Evolutionary conservation across 768 basidiomycete genomes (phyloP), one percentile per base, ranked within the genome.

Genomic region (Lyophyllum atratum): DNA sequence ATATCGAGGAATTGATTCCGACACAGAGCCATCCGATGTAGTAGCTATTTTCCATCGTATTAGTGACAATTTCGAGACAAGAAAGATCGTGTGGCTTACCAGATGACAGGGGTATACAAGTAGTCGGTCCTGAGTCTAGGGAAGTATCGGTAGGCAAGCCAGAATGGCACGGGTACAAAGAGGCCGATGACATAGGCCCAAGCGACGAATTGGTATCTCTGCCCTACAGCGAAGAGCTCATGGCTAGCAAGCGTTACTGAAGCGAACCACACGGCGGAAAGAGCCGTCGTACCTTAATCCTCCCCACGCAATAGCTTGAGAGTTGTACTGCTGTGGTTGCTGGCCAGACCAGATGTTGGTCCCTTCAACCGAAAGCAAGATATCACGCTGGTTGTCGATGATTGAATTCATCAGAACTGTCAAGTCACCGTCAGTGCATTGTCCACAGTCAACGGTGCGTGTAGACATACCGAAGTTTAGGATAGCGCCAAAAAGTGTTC

Each of bases 381-480:
- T 80, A 0, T 77, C 74, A 0, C 76, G 73, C 46, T 85, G 81
- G 37, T 68, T 75, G 49, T 75, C 72, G 64, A 87, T 76, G 56
- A 87, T 82, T 1, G 77, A 76, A 59, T 82, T 85, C 85, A 85
- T 85, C 50, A 87, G 63, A 43, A 85, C 79, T 69, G 12, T 71
- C 57, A 54, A 59, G 53, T 28, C 64, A 61, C 24, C 40, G 49
- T 42, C 8, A 42, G 15, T 8, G 22, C 55, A 12, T 19, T 6
- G 37, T 33, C 11, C 21, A 49, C 39, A 40, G 39, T n/a, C 15
- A 37, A 3, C 11, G 10, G 17, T 12, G 14, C 40, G 24, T 11
- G 7, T 26, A 50, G n/a, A 42, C 29, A 49, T 45, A 79, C 81
- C 58, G 52, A 77, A 82, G 64, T 79, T 81, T 47, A 81, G 64